phyloP scores from a whole-genome alignment of 305 asterid genomes.

The Stenogyne calaminthoides region DNA sequence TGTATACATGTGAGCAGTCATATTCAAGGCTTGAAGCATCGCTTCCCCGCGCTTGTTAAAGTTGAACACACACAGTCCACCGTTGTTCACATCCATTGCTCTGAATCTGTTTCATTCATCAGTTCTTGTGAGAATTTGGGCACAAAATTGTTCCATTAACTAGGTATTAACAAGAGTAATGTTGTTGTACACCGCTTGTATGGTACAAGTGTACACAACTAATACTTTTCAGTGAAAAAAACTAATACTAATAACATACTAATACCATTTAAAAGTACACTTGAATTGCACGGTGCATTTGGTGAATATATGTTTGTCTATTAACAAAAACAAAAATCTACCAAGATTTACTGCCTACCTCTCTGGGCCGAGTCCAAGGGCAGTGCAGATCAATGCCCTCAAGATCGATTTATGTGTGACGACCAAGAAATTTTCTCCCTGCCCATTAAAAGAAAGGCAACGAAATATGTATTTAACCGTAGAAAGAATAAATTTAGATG shows the following conservation, averaged over 20 bases:
- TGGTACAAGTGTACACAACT: no score
- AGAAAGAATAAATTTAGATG: neutral
- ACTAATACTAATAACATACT: no score
- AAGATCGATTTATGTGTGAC: constrained; percentile 79
- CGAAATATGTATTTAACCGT: neutral
- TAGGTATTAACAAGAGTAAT: no score
- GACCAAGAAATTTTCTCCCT: constrained; percentile 81
- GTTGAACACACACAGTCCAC: constrained; percentile 66
- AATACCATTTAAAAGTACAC: no score
- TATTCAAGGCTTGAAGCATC: constrained; percentile 68
- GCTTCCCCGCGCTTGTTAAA: constrained; percentile 68
- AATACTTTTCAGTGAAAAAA: no score
- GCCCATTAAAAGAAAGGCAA: neutral
- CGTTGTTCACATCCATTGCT: constrained; percentile 69
- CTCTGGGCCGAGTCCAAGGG: constrained; percentile 75
- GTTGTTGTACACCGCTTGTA: no score
- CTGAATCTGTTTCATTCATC: constrained; percentile 51
- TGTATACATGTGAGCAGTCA: constrained; percentile 86
- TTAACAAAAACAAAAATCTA: neutral
- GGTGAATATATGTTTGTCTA: neutral
- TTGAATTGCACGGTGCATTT: no score
- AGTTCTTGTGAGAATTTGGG: no score
- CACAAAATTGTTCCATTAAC: no score
- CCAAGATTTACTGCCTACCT: constrained; percentile 43
- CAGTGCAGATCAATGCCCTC: constrained; percentile 84